These are phyloP conservation scores for Vitellaria paradoxa DNA, from an alignment of 179 eudicot genomes.

Conservation along the genomic window DNA sequence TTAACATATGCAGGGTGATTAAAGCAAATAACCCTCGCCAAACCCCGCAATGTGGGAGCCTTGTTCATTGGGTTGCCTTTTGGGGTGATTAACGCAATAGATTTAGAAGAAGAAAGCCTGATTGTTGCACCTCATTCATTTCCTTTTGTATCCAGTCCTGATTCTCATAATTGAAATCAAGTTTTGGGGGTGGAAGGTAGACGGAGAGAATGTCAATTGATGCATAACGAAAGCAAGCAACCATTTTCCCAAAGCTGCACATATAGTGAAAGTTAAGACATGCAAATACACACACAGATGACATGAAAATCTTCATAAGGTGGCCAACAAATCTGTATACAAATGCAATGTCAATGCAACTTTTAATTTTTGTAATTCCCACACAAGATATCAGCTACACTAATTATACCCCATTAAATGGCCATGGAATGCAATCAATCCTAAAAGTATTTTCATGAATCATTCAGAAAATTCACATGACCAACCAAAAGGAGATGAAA, in stretches of 20 bases:
- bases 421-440: neutral
- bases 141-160: slow-evolving; percentile 90
- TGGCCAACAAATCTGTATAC: too few relatives aligned
- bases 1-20: slow-evolving; percentile 10
- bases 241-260: slow-evolving; percentile 94
- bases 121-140: slow-evolving; percentile 63
- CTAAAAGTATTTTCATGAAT: too few relatives aligned
- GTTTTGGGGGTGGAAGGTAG: slow-evolving; percentile 82
- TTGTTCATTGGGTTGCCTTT: too few relatives aligned
- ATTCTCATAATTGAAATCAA: slow-evolving; percentile 70
- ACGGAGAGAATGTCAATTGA: slow-evolving; percentile 95
- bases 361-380: too few relatives aligned
- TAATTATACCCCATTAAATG: neutral
- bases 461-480: neutral
- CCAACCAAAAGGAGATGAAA: neutral
- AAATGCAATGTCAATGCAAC: too few relatives aligned
- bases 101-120: neutral
- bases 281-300: too few relatives aligned
- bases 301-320: neutral
- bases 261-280: neutral
- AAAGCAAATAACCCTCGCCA: too few relatives aligned
- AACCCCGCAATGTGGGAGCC: too few relatives aligned
- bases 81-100: neutral
- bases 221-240: slow-evolving; percentile 99
- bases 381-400: too few relatives aligned